Evolutionary conservation across 148 eudicot genomes (phyloP).

Genomic region (Silene conica): DNA sequence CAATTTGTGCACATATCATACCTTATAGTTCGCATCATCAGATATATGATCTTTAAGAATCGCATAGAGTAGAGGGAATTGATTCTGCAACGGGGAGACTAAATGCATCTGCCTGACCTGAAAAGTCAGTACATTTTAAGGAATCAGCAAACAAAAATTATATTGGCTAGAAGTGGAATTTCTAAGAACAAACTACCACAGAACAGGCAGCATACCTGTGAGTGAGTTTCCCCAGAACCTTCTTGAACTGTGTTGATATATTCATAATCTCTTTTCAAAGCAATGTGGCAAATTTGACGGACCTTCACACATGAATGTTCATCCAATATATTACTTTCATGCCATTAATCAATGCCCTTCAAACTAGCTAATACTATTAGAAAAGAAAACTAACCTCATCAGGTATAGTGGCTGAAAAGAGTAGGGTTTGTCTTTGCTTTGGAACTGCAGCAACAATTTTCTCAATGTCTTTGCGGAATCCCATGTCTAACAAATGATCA

Average conservation of each 20-base stretch:
- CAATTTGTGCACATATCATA: constrained; percentile 27
- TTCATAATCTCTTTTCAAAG: constrained; percentile 87
- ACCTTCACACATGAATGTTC: constrained; percentile 46
- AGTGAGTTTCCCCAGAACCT: constrained; percentile 84
- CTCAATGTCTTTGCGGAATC: constrained; percentile 93
- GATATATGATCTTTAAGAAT: constrained; percentile 80
- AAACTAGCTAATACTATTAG: background rate
- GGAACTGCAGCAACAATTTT: constrained; percentile 82
- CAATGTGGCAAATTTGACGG: constrained; percentile 81
- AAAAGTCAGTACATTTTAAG: constrained; percentile 11
- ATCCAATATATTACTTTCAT: constrained; percentile 4
- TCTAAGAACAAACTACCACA: constrained; percentile 12
- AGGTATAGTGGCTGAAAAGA: constrained; percentile 93
- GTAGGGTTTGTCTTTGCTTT: constrained; percentile 86
- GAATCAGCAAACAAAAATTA: constrained; percentile 5
- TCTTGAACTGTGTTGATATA: constrained; percentile 75
- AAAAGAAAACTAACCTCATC: constrained; percentile 49
- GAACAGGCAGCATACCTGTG: constrained; percentile 52
- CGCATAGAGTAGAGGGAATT: constrained; percentile 63
- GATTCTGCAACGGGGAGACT: constrained; percentile 80
- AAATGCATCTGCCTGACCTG: constrained; percentile 93
- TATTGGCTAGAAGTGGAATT: background rate
- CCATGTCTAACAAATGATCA: constrained; percentile 97
- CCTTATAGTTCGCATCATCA: constrained; percentile 93
- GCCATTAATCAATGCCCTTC: background rate